Evolutionary conservation across 768 basidiomycete species (phyloP).

Genomic region (Multifurca ochricompacta): DNA sequence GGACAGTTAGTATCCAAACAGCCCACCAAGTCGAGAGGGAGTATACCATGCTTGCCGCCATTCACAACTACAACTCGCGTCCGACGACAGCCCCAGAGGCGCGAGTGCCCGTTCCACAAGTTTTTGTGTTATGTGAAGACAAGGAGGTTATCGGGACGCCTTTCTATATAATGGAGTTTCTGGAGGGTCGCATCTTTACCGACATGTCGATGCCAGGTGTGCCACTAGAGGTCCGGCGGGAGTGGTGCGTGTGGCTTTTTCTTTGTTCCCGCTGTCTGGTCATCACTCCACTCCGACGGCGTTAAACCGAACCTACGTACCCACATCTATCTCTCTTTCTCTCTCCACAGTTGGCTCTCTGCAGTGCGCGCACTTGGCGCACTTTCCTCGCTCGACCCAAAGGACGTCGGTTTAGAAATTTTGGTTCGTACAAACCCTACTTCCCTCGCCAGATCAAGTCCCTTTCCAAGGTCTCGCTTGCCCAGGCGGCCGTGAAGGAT

Average conservation of each 20-base stretch:
- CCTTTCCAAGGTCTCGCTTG: constrained; percentile 69
- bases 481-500: constrained; percentile 64
- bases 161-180: constrained; percentile 97
- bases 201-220: constrained; percentile 72
- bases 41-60: constrained; percentile 68
- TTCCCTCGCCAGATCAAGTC: constrained; percentile 94
- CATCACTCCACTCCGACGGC: too few relatives aligned
- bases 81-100: constrained; percentile 42
- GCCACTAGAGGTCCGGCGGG: constrained; percentile 48
- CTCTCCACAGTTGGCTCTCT: constrained; percentile 58
- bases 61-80: constrained; percentile 63
- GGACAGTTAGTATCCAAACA: constrained; percentile 83
- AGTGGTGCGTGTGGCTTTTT: constrained; percentile 54
- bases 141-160: constrained; percentile 70
- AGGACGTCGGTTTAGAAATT: constrained; percentile 59
- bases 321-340: background rate
- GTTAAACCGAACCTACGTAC: too few relatives aligned
- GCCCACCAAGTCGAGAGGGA: constrained; percentile 96
- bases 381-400: constrained; percentile 57
- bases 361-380: constrained; percentile 64
- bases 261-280: background rate
- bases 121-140: constrained; percentile 80
- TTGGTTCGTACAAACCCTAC: constrained; percentile 71
- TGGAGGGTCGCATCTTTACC: constrained; percentile 91
- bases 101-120: constrained; percentile 77